Conservation (phyloP, 2,329 filamentous ascomycete genomes). For the Rhynchosporium agropyri region DNA sequence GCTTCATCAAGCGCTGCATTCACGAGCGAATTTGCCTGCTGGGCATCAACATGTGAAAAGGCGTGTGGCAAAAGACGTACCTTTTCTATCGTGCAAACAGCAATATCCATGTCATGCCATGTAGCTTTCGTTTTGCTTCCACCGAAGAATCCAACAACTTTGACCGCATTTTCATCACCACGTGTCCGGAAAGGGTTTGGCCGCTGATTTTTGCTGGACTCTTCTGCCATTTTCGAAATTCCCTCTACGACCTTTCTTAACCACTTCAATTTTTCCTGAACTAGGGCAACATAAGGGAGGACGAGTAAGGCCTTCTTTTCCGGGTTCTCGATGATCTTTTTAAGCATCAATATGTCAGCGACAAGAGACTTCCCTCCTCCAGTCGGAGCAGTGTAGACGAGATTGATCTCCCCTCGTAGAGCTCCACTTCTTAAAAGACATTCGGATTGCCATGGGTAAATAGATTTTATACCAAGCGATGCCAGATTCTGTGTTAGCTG, state of each 20-base stretch:
- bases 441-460: slow-evolving; percentile 79
- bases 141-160: slow-evolving; percentile 74
- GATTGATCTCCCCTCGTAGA: slow-evolving; percentile 64
- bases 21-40: slow-evolving; percentile 71
- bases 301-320: slow-evolving; percentile 71
- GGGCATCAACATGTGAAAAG: slow-evolving; percentile 12
- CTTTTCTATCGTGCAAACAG: slow-evolving; percentile 81
- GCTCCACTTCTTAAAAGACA: slow-evolving; percentile 71
- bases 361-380: slow-evolving; percentile 79
- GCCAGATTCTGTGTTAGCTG: slow-evolving; percentile 66
- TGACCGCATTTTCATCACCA: slow-evolving; percentile 59
- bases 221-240: slow-evolving; percentile 46
- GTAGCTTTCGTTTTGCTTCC: slow-evolving; percentile 67
- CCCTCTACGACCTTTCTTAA: slow-evolving; percentile 67
- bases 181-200: slow-evolving; percentile 55
- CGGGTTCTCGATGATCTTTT: slow-evolving; percentile 65
- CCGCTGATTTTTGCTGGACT: slow-evolving; percentile 24
- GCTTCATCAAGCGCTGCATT: slow-evolving; percentile 74
- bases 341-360: slow-evolving; percentile 73
- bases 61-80: slow-evolving; percentile 40
- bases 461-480: slow-evolving; percentile 67
- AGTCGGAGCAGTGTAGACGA: slow-evolving; percentile 80
- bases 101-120: slow-evolving; percentile 77
- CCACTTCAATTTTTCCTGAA: slow-evolving; percentile 79
- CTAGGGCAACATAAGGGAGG: slow-evolving; percentile 76